Conservation (phyloP, 129 eudicot species). For the Deinandra increscens region DNA sequence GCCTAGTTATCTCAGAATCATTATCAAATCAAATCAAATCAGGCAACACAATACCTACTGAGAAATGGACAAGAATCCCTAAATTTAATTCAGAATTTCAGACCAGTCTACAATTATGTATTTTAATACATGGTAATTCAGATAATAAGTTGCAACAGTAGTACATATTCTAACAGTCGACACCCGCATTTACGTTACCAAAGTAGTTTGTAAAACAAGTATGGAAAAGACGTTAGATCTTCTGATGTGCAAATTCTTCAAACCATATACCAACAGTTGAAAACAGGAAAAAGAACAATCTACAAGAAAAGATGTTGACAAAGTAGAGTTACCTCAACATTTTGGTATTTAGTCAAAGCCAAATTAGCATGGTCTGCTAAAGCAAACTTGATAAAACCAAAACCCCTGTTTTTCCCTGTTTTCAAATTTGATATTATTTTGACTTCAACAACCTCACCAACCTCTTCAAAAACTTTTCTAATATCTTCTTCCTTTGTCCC, state of each 20-base stretch:
- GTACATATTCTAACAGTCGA: background rate
- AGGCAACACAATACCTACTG: background rate
- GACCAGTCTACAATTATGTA: background rate
- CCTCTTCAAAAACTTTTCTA: constrained; percentile 49
- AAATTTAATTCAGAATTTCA: background rate
- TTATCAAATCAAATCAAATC: too few species aligned
- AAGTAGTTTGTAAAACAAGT: background rate
- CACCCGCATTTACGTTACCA: background rate
- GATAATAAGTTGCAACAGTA: background rate
- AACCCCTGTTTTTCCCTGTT: constrained; percentile 54
- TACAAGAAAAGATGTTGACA: constrained; percentile 9
- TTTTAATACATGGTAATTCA: background rate
- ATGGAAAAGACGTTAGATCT: background rate
- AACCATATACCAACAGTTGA: constrained; percentile 3
- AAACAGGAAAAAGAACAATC: background rate
- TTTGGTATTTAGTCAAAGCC: constrained; percentile 47
- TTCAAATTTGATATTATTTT: constrained; percentile 41
- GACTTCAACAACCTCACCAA: constrained; percentile 55
- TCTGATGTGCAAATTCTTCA: constrained; percentile 18
- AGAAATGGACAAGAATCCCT: background rate
- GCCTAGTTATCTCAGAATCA: too few species aligned
- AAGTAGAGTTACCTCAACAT: constrained; percentile 52
- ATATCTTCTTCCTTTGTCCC: constrained; percentile 66
- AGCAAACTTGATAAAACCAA: constrained; percentile 59
- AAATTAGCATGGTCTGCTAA: constrained; percentile 55